Base-by-base conservation (phyloP, 2,329 filamentous ascomycete species). In the Penicillium sp. region DNA sequence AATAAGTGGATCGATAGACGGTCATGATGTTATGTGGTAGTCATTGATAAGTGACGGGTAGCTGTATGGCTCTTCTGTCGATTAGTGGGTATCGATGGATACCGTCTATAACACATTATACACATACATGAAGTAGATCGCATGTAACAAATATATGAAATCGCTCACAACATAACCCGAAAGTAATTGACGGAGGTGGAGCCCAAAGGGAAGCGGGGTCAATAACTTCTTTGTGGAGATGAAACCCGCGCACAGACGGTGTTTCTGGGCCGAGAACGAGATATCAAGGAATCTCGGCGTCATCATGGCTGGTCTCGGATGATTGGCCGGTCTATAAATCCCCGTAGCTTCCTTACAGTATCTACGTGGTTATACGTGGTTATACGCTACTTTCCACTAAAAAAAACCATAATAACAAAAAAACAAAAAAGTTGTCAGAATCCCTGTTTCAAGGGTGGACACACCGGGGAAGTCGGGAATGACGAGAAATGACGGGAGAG, bases 281-380 rank as follows among this genome's bases (percentile, higher is more conserved):
- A 32, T 43, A 42, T 47, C 16, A 39, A 43, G 31, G 32, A 58
- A 58, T 60, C 56, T 59, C 51, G 42, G 49, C 58, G 56, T 60
- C 58, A 60, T 60, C 34, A 29, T 32, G 22, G 43, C 5, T 21
- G 13, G 13, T 18, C 14, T 7, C 10, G 14, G 16, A 46, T 57
- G 54, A 57, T 59, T 59, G 56, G 56, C 36, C 38, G 46, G 31
- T 13, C 9, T 18, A 10, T 13, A n/a, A 36, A 36, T 36, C 13
- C 34, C 34, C 13, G 18, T 18, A 18, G 18, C 18, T 18, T 18
- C 18, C 18, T 18, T 18, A 18, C 34, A 4, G 13, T 36, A 11
- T 11, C 13, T 36, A 6, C 11, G 10, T n/a, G 34, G n/a, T n/a
- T n/a, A 34, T 34, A 14, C 10, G 32, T 10, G 4, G n/a, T 7